A percentile compares a stretch with the other conserved stretches of the same genome.
These are phyloP conservation scores for Tricholoma saponaceum DNA, from an alignment of 768 basidiomycete species.

Conservation along the genomic window DNA sequence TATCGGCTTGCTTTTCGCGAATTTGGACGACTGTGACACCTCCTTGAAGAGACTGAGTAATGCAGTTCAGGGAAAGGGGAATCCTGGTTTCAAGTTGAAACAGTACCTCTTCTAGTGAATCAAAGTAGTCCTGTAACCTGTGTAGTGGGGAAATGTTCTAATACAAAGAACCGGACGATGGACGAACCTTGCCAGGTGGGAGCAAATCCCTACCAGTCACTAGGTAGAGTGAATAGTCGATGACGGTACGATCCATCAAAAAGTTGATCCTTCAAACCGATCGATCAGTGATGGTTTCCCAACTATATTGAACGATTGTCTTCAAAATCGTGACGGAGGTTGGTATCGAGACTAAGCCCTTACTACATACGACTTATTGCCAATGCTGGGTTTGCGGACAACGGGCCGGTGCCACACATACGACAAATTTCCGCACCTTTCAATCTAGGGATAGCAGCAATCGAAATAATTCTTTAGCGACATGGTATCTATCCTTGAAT, in stretches of 20 bases:
- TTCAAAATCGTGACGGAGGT: too few relatives aligned
- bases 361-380: too few relatives aligned
- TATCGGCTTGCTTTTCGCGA: conserved; percentile 78
- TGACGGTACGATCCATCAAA: conserved; percentile 1
- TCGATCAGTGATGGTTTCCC: too few relatives aligned
- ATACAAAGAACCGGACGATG: background rate
- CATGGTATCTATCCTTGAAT: too few relatives aligned
- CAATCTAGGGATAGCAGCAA: too few relatives aligned
- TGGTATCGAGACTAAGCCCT: too few relatives aligned
- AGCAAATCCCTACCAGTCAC: conserved; percentile 81
- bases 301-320: too few relatives aligned
- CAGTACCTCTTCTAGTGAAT: conserved; percentile 70
- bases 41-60: conserved; percentile 65
- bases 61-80: background rate
- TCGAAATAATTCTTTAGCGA: too few relatives aligned
- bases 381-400: too few relatives aligned
- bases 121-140: conserved; percentile 52
- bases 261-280: too few relatives aligned
- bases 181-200: conserved; percentile 66
- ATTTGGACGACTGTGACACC: conserved; percentile 91
- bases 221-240: conserved; percentile 78
- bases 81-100: conserved; percentile 1
- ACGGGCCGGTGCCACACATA: too few relatives aligned
- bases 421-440: too few relatives aligned
- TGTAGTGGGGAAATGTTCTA: background rate